Evolutionary conservation across 2,329 filamentous ascomycete species (phyloP).

Genomic region (Rhynchosporium secalis): DNA sequence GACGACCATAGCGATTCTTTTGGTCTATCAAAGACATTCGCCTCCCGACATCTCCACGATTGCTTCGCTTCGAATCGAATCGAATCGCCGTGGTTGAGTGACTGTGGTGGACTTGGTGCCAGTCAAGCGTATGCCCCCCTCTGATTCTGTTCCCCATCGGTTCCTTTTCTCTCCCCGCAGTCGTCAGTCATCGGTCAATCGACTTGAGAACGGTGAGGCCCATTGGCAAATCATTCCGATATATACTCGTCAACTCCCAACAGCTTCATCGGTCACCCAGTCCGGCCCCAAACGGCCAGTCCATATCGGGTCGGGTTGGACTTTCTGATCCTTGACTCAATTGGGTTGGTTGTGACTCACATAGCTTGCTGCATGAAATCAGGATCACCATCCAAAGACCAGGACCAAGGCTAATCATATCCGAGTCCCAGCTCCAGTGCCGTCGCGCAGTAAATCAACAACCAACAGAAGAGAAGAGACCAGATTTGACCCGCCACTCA

Average conservation of each 20-base stretch:
- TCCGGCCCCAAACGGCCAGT: conserved; percentile 3
- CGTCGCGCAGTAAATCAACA: conserved; percentile 15
- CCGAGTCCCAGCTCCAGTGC: conserved; percentile 22
- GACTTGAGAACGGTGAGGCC: conserved; percentile 11
- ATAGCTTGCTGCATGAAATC: conserved; percentile 31
- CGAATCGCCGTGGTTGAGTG: not conserved
- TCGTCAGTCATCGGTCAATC: conserved; percentile 21
- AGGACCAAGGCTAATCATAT: conserved; percentile 32
- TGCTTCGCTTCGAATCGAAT: not conserved
- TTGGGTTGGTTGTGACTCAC: conserved; percentile 35
- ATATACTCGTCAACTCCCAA: conserved; percentile 27
- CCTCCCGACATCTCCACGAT: conserved; percentile 8
- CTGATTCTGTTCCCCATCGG: too few species aligned
- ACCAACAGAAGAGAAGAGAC: not conserved
- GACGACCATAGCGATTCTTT: conserved; percentile 5
- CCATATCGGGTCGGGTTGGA: conserved; percentile 29
- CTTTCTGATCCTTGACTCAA: conserved; percentile 31
- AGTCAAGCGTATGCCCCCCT: conserved; percentile 16
- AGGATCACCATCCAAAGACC: conserved; percentile 18
- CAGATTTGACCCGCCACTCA: conserved; percentile 1
- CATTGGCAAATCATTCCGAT: conserved; percentile 36
- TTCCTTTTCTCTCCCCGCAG: conserved; percentile 5
- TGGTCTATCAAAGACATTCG: conserved; percentile 5
- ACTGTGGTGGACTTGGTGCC: not conserved
- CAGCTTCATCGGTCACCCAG: conserved; percentile 25